These are phyloP conservation scores for Aspergillus conjunctus DNA, from an alignment of 495 filamentous ascomycete genomes.

Conservation along the genomic window DNA sequence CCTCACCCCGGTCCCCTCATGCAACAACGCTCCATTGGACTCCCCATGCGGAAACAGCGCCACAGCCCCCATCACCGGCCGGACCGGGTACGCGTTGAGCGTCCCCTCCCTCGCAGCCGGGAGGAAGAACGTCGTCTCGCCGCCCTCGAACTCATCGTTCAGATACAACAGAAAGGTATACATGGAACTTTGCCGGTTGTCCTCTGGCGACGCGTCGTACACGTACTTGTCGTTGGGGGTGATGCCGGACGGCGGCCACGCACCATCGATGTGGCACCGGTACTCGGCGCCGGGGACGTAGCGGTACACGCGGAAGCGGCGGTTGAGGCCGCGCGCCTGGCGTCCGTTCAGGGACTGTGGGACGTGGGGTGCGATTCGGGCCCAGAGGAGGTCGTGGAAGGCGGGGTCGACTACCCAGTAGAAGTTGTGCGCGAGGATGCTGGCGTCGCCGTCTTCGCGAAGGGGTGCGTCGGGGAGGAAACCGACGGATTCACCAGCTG, in stretches of 20 bases:
- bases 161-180: conserved; percentile 45
- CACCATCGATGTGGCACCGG: conserved; percentile 43
- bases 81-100: conserved; percentile 42
- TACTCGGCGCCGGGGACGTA: conserved; percentile 46
- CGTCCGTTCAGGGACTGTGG: conserved; percentile 37
- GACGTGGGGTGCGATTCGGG: conserved; percentile 36
- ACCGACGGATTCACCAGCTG: conserved; percentile 41
- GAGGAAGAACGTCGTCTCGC: conserved; percentile 45
- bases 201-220: conserved; percentile 41
- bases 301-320: conserved; percentile 43
- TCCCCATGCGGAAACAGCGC: conserved; percentile 45
- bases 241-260: conserved; percentile 44
- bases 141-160: conserved; percentile 46
- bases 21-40: conserved; percentile 41
- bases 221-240: conserved; percentile 38
- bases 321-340: conserved; percentile 38
- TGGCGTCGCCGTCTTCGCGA: conserved; percentile 42
- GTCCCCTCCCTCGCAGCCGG: conserved; percentile 39
- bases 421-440: conserved; percentile 47
- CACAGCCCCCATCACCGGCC: conserved; percentile 46
- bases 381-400: conserved; percentile 45
- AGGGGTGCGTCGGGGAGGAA: conserved; percentile 42
- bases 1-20: conserved; percentile 43
- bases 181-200: conserved; percentile 42
- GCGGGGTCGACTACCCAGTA: conserved; percentile 44